Base-by-base conservation (phyloP, 2,329 filamentous ascomycete genomes). In the Trichoderma sp. region DNA sequence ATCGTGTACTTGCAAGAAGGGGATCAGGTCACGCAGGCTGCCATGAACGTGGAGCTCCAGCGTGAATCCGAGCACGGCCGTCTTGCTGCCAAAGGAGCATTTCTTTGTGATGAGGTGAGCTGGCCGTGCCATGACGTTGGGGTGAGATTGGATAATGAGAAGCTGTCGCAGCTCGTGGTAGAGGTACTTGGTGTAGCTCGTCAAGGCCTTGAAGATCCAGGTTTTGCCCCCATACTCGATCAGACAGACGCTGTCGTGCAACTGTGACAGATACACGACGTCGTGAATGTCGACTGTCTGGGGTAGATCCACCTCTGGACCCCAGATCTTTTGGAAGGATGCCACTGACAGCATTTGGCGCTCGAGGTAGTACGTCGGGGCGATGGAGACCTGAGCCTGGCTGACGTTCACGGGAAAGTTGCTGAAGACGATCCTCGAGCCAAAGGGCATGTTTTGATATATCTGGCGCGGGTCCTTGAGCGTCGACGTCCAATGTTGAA, bases 151-250 rank as follows among this genome's bases (percentile, higher is more conserved):
- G 56, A 88, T 80, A 32, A 76, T 81, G 65, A 89, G 82, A 2
- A 90, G 81, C 28, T 83, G 82, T 66, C 83, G 83, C 21, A 90
- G 80, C 75, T 90, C 87, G 72, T 89, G 86, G 74, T 89, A 89
- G 46, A 90, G 79, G 73, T 86, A 89, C 73, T 88, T 88, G 70
- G 85, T 81, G 71, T 83, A 84, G 76, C 84, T 86, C 2, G 84
- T 85, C 52, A 89, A 75, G 3, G 86, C 85, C 74, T 90, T 90
- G 76, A 90, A 83, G 68, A 88, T 84, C 79, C 83, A 85, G 2
- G 80, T 75, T 59, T 78, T 73, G 7, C 76, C 79, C 24, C 77
- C 71, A 51, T 85, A 79, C 37, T 78, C 77, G 55, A 89, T 85
- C 16, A 88, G 78, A 68, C 84, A 87, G 55, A 89, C 84, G 70